Evolutionary conservation across 305 asterid genomes (phyloP), one percentile per base, ranked within the genome.

Genomic region (Vinca major): DNA sequence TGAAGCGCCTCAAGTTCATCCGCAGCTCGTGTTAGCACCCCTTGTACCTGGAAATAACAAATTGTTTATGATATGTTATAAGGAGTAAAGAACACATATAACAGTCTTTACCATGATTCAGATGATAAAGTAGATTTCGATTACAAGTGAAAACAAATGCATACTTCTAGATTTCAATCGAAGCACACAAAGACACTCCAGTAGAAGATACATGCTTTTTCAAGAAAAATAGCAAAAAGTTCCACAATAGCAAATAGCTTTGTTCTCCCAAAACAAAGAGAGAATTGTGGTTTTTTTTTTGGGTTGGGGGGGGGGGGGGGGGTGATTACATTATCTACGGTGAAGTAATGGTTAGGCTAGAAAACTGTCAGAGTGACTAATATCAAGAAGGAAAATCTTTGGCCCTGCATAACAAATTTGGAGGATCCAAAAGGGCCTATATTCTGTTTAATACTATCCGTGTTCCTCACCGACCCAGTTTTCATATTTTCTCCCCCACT

Each of bases 1-100:
- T 93, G 97, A 74, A 91, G 97, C 68, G 91, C 88, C 68, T 74
- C 95, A 72, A 93, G 77, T 63, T 74, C 97, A 66, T 93, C 82
- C 1, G 86, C 86, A 76, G 96, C 96, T 77, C 96, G 83, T 71
- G 79, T 20, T 81, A 93, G 78, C 73, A 89, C 86, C 62, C 99
- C 97, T 82, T 91, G 96, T 19, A 93, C 83, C 97, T 91, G 74
- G 65, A 77, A 48, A 67, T 26, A 60, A 52, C 60, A 8, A 7
- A 10, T 13, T 4, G 17, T 39, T 61, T 39, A 61, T 26, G 33
- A 60, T 50, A 65, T 45, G 52, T 61, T 44, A n/a, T 62, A 64
- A 62, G 37, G 43, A 11, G 7, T 4, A 10, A 3, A 68, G 10
- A 5, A 12, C 33, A 36, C 26, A 45, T n/a, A 17, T 6, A 36